These are phyloP conservation scores for Physcomitrium patens DNA, from an alignment of 225 moss, liverwort and hornwort genomes.

Conservation along the genomic window DNA sequence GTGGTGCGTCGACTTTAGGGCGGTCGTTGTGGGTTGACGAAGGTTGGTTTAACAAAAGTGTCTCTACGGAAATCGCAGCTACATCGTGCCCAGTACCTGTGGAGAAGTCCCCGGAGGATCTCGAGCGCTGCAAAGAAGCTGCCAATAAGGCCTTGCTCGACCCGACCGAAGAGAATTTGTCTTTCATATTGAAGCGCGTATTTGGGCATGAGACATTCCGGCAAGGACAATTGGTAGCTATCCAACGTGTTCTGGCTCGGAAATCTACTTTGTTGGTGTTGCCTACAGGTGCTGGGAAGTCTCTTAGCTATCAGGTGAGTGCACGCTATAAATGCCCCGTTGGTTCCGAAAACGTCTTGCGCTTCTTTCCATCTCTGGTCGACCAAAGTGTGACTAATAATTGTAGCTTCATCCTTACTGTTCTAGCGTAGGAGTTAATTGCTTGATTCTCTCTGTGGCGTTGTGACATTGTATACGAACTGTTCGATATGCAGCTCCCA, in stretches of 20 bases:
- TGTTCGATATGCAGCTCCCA: constrained; percentile 53
- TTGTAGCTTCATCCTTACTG: constrained; percentile 1
- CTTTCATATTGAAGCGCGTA: constrained; percentile 53
- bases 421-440: neutral
- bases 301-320: constrained; percentile 90
- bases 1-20: constrained; percentile 26
- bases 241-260: constrained; percentile 67
- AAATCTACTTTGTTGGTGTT: constrained; percentile 84
- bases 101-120: constrained; percentile 35
- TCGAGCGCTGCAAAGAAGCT: constrained; percentile 43
- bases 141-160: constrained; percentile 35
- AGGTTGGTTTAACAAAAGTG: constrained; percentile 58
- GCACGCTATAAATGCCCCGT: neutral
- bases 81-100: constrained; percentile 16
- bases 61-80: neutral
- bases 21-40: constrained; percentile 72
- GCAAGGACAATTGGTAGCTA: constrained; percentile 69
- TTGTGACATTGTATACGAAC: neutral
- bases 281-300: constrained; percentile 94
- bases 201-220: constrained; percentile 73
- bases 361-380: neutral
- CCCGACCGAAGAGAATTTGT: constrained; percentile 60
- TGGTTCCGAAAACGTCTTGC: neutral
- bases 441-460: neutral
- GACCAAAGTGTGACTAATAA: neutral